Evolutionary conservation across 1,139 yeast genomes (phyloP).

Genomic region (Geotrichum siamense): DNA sequence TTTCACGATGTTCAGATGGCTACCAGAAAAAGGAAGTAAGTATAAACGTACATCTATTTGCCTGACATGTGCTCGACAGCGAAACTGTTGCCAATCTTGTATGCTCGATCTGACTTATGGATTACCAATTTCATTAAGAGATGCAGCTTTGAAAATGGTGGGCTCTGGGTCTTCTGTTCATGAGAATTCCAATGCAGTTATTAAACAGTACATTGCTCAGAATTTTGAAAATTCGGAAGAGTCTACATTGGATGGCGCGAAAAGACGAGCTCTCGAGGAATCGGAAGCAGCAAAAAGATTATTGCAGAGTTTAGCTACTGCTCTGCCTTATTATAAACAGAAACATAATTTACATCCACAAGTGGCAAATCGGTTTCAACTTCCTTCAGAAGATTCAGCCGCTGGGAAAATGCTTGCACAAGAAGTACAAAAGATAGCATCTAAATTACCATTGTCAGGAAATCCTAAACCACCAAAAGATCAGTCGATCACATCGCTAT

Average conservation of each 20-base stretch:
- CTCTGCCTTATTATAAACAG: constrained; percentile 32
- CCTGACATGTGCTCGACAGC: constrained; percentile 64
- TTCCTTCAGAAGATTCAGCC: constrained; percentile 1
- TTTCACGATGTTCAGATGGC: constrained; percentile 76
- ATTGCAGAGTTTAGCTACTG: constrained; percentile 38
- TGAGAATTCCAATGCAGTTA: constrained; percentile 39
- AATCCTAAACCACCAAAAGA: constrained; percentile 42
- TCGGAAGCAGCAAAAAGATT: constrained; percentile 36
- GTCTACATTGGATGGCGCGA: constrained; percentile 27
- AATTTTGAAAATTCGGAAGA: constrained; percentile 38
- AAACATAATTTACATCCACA: constrained; percentile 4
- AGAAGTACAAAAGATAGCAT: constrained; percentile 45
- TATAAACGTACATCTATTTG: constrained; percentile 44
- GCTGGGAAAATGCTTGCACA: constrained; percentile 8
- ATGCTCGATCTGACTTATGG: constrained; percentile 75
- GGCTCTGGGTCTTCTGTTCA: constrained; percentile 38
- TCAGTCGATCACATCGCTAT: constrained; percentile 44
- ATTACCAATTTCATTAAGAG: constrained; percentile 70
- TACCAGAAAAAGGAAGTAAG: constrained; percentile 26
- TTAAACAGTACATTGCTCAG: constrained; percentile 48
- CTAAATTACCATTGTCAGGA: constrained; percentile 54
- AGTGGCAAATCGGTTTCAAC: not conserved
- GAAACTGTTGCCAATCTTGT: constrained; percentile 84
- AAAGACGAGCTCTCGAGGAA: constrained; percentile 29
- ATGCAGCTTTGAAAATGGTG: constrained; percentile 72